A percentile compares a stretch with the other conserved stretches of the same genome.
Conservation (phyloP, 805 yeast genomes). For the Spencermartinsiella europaea region DNA sequence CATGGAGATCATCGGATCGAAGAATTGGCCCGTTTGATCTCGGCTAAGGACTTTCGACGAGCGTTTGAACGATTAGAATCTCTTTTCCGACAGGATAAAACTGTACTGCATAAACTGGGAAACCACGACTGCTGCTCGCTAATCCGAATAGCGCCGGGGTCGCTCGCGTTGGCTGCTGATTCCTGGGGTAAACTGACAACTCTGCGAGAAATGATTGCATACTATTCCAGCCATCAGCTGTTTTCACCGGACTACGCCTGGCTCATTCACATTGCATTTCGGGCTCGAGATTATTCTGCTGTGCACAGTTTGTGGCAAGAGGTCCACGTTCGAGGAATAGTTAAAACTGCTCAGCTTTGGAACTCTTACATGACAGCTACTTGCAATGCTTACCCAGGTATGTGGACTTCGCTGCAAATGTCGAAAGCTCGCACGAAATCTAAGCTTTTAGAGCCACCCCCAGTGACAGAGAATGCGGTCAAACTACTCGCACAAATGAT, state of each 20-base stretch:
- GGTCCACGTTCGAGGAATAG: conserved; percentile 16
- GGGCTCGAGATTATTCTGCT: conserved; percentile 18
- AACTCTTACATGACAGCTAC: conserved; percentile 31
- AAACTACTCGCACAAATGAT: conserved; percentile 26
- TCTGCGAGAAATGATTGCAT: conserved; percentile 6
- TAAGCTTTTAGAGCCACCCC: conserved; percentile 9
- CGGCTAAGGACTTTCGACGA: not conserved
- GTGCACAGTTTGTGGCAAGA: conserved; percentile 28
- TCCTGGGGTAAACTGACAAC: conserved; percentile 23
- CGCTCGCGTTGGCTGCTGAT: conserved; percentile 5
- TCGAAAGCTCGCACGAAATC: conserved; percentile 3
- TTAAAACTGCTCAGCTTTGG: conserved; percentile 28
- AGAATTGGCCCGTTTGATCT: not conserved
- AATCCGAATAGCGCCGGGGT: not conserved
- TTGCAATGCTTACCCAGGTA: conserved; percentile 25
- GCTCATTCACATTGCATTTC: conserved; percentile 26
- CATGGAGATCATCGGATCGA: not conserved
- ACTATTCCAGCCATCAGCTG: conserved; percentile 15
- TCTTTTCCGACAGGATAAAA: conserved; percentile 9
- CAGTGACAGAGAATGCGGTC: conserved; percentile 18
- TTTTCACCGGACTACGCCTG: conserved; percentile 22
- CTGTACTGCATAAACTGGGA: conserved; percentile 6
- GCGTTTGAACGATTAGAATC: conserved; percentile 17
- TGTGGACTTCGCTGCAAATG: conserved; percentile 28
- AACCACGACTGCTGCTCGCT: not conserved